phyloP scores from a whole-genome alignment of 148 eudicot genomes.

The Camellia japonica region DNA sequence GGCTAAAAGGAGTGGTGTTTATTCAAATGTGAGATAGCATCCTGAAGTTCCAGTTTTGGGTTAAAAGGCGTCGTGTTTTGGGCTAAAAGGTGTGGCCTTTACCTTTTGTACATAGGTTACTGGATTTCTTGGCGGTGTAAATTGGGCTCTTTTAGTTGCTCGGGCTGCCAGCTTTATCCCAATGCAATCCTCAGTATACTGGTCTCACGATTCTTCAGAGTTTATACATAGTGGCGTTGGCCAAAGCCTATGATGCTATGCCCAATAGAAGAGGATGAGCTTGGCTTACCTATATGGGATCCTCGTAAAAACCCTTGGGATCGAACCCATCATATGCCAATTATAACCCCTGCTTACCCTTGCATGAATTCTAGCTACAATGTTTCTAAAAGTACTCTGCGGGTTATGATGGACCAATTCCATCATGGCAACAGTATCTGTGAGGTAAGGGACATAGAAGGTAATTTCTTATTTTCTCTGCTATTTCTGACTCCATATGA shows the following conservation, averaged over 20 bases:
- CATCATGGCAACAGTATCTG: slow-evolving; percentile 37
- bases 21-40: too few species aligned
- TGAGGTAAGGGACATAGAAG: slow-evolving; percentile 31
- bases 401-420: slow-evolving; percentile 51
- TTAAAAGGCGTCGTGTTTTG: too few species aligned
- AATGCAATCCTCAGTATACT: slow-evolving; percentile 52
- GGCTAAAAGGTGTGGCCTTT: too few species aligned
- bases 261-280: slow-evolving; percentile 38
- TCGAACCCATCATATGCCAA: slow-evolving; percentile 50
- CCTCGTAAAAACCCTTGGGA: slow-evolving; percentile 47
- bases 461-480: neutral
- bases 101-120: too few species aligned
- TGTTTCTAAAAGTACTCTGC: slow-evolving; percentile 54
- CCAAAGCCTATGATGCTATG: slow-evolving; percentile 57
- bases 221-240: slow-evolving; percentile 60
- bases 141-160: too few species aligned
- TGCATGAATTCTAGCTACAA: slow-evolving; percentile 64
- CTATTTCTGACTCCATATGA: neutral
- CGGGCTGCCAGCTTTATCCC: slow-evolving; percentile 41
- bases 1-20: too few species aligned
- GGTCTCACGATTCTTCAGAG: slow-evolving; percentile 48
- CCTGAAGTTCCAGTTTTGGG: too few species aligned
- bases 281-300: slow-evolving; percentile 50
- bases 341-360: slow-evolving; percentile 59
- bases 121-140: too few species aligned